Percentiles rank a stretch among this genome's conserved stretches.
Conservation (phyloP, 2,329 filamentous ascomycete genomes). For the Bipolaris victoriae region DNA sequence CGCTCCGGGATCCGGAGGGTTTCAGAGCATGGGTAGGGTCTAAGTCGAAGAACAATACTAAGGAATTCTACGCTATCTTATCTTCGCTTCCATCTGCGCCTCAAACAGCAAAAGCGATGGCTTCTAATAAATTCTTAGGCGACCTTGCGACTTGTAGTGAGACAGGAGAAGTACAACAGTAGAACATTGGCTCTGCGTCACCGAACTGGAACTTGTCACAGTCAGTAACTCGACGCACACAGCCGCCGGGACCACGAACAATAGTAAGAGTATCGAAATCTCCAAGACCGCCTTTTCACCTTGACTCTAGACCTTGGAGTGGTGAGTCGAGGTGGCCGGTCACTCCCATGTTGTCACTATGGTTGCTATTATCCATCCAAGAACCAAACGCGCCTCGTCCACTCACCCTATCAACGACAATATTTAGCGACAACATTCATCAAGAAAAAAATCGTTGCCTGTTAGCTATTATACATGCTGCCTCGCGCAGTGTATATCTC, state of each 20-base stretch:
- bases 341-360: slow-evolving; percentile 6
- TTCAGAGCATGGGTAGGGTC: slow-evolving; percentile 23
- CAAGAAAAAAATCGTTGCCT: not conserved
- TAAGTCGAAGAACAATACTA: slow-evolving; percentile 45
- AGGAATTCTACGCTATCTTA: slow-evolving; percentile 28
- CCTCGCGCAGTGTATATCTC: not conserved
- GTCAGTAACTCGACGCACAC: slow-evolving; percentile 5
- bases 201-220: not conserved
- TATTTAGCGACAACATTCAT: slow-evolving; percentile 8
- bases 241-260: slow-evolving; percentile 27
- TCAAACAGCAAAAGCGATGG: slow-evolving; percentile 17
- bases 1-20: slow-evolving; percentile 13
- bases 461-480: slow-evolving; percentile 12
- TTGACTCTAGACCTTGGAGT: slow-evolving; percentile 1
- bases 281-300: slow-evolving; percentile 5
- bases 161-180: slow-evolving; percentile 16
- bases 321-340: slow-evolving; percentile 16
- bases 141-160: slow-evolving; percentile 14
- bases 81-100: slow-evolving; percentile 13
- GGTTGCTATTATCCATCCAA: slow-evolving; percentile 19
- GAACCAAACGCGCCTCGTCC: slow-evolving; percentile 13
- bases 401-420: slow-evolving; percentile 12
- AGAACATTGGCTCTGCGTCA: slow-evolving; percentile 17
- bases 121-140: slow-evolving; percentile 1
- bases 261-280: slow-evolving; percentile 27